Evolutionary conservation across 1,284 basidiomycete species (phyloP), one percentile per base, ranked within the genome.

Genomic region (Trametes sp.): DNA sequence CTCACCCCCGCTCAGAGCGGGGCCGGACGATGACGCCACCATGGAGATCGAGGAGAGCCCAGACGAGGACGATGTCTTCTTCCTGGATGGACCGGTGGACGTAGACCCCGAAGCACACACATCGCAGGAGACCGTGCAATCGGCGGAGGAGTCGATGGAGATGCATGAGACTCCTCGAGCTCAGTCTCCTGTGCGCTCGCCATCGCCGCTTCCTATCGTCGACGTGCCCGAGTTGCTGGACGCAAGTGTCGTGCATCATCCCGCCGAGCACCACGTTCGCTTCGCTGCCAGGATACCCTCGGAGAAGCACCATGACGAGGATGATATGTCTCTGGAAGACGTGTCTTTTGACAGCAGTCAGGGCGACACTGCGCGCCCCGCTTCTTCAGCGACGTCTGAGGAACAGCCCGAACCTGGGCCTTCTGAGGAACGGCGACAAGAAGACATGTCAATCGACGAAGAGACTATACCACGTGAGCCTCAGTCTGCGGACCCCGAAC

Each of bases 11-110:
- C 46, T 65, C 11, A 60, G 56, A 41, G 61, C 64, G 0, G 53
- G 44, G 5, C 50, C 58, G 5, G 60, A 61, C 11, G 57, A 54
- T 2, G 56, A 59, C 24, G 55, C 35, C 6, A 51, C 54, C 21
- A 3, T 29, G 21, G 59, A 49, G 46, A 31, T 23, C 11, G 54
- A 60, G 26, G 60, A 55, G 19, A 67, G 63, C 31, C 58, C 54
- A 4, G 63, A 67, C 31, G 66, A 67, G 38, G 66, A 67, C 35
- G 66, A 65, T 16, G 66, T 67, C 9, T 62, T 67, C 33, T 63
- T 67, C 45, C 33, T 67, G 38, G 63, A 67, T 28, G 60, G 53
- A 0, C 56, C 63, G 2, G 49, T 45, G 2, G 38, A 49, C 14
- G 58, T 28, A 13, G 54, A 59, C 13, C 21, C 23, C 33, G 52